phyloP scores from a whole-genome alignment of 192 early-diverging fungal genomes.

The Umbelopsis sp. region DNA sequence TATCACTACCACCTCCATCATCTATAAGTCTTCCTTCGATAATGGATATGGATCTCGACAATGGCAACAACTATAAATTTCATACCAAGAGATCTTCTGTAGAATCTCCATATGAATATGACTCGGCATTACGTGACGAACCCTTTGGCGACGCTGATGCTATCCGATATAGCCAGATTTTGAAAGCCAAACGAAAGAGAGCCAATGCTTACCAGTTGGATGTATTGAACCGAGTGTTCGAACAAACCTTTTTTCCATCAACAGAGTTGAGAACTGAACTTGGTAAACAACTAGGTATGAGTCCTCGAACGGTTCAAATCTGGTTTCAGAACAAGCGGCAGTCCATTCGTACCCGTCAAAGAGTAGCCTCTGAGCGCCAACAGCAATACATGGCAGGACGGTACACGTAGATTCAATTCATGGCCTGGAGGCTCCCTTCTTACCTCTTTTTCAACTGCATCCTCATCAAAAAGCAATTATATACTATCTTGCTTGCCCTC shows the following conservation, averaged over 20 bases:
- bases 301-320: constrained; percentile 90
- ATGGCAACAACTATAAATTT: background rate
- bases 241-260: constrained; percentile 79
- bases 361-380: background rate
- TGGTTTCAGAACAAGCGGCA: constrained; percentile 98
- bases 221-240: constrained; percentile 77
- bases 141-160: background rate
- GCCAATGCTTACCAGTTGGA: constrained; percentile 77
- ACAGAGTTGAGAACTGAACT: constrained; percentile 78
- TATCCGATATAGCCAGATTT: constrained; percentile 1
- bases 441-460: no score
- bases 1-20: background rate
- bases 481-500: no score
- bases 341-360: constrained; percentile 56
- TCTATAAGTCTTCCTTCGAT: background rate
- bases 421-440: no score
- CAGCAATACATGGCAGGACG: background rate
- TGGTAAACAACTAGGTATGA: constrained; percentile 82
- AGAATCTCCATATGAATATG: background rate
- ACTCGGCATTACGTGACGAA: background rate
- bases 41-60: background rate
- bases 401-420: background rate
- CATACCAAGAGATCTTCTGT: background rate
- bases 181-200: constrained; percentile 78
- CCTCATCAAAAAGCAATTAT: no score